A percentile compares a stretch with the other conserved stretches of the same genome.
Conservation (phyloP, 176 grass and related monocot genomes). For the Coix lacrymajobi region DNA sequence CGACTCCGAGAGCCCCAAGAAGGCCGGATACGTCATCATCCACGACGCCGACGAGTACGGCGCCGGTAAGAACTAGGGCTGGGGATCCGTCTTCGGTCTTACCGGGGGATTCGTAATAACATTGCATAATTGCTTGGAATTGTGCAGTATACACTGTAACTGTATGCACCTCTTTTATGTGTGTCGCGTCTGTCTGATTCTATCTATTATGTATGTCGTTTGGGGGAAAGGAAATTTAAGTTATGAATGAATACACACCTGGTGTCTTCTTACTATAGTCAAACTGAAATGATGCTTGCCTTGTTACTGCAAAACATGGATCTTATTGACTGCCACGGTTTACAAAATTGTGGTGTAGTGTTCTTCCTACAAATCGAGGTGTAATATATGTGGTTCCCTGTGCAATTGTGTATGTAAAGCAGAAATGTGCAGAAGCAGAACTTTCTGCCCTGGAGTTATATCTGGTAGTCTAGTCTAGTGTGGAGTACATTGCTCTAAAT, state of each 20-base stretch:
- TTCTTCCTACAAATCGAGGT: background rate
- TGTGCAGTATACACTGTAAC: background rate
- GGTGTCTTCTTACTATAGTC: background rate
- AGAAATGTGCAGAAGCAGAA: background rate
- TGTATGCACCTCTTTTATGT: slow-evolving; percentile 6
- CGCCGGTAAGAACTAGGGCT: slow-evolving; percentile 69
- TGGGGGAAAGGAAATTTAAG: slow-evolving; percentile 13
- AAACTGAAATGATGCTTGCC: background rate
- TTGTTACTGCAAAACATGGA: background rate
- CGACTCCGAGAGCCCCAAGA: slow-evolving; percentile 68
- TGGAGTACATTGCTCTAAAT: background rate
- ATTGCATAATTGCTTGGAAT: slow-evolving; percentile 6
- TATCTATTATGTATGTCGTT: slow-evolving; percentile 16
- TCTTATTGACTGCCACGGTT: background rate
- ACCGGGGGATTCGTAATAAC: slow-evolving; percentile 5
- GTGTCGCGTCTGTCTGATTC: slow-evolving; percentile 15
- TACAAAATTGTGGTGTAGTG: background rate
- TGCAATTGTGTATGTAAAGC: background rate
- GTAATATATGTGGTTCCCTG: background rate
- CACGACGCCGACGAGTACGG: slow-evolving; percentile 42
- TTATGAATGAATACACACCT: slow-evolving; percentile 8
- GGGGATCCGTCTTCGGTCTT: slow-evolving; percentile 7
- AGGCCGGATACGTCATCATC: slow-evolving; percentile 70
- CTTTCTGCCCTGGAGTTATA: background rate
- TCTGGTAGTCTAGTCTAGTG: background rate